Base-by-base conservation (phyloP, 1,139 yeast species). In the Candida mesenterica region DNA sequence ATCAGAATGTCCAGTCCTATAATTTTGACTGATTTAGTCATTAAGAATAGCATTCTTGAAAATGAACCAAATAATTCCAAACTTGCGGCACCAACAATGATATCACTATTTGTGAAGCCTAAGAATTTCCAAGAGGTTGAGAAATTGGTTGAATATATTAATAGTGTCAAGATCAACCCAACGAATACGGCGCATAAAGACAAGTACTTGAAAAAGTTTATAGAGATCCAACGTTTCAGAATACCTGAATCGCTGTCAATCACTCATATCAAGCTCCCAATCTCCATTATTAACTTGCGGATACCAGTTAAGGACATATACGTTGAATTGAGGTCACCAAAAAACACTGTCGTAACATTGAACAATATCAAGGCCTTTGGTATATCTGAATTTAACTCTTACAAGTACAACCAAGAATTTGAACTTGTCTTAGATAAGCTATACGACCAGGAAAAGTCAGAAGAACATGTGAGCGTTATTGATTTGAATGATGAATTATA, bases 321-420 rank as follows among this genome's bases (percentile, higher is more conserved):
- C 46, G 31, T 71, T 17, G 65, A 65, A 38, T 50, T 71, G 20
- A 48, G 43, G 22, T 43, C 58, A 3, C 41, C 40, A 14, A 30
- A 36, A 10, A 42, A 48, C 4, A 49, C 55, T 1, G 31, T 34
- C 4, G 49, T 60, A n/a, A 60, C 58, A 9, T 43, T 67, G 31
- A 54, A 45, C 30, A 57, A 54, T 33, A 30, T 69, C 20, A 61
- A 65, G 44, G 70, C 60, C 0, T 68, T 62, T 42, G 76, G 76
- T 3, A 57, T 68, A 15, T 59, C 59, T 30, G 71, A 66, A 39
- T 48, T 50, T 15, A 43, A 58, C 39, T 50, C 66, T 9, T 55
- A 53, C 38, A 59, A 53, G 37, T 56, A 59, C 36, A 42, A 41
- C 15, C 49, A 58, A 24, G 59, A 61, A 24, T 50, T 62, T 32